Base-by-base conservation (phyloP, 1,284 basidiomycete genomes). In the Wallemia ichthyophaga region DNA sequence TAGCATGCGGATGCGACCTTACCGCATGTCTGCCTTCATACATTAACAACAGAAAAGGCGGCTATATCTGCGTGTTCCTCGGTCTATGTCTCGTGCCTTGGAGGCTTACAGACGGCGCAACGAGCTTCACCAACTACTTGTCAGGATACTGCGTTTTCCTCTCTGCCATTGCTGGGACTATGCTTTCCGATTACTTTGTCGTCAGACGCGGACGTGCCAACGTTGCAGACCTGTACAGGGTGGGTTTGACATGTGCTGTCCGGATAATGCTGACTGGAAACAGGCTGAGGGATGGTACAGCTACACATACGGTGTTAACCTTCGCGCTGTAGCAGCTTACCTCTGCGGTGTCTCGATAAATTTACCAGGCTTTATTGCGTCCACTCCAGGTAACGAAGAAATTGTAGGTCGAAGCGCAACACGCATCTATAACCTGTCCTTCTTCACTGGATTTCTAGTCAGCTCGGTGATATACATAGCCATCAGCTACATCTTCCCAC, bases 271-370 rank as follows among this genome's bases (percentile, higher is more conserved):
- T 21, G 37, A 48, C 5, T 11, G 5, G 3, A 11, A 19, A 48
- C 37, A 48, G 37, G 37, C n/a, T 17, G 37, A 48, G 11, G 37
- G 37, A 15, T 48, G 37, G 37, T 63, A 60, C 54, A 60, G 59
- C 26, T 62, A 62, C 59, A 57, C 58, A 0, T 58, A 60, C 53
- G 62, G 62, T 13, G 23, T 60, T 54, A 62, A 62, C 32, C 21
- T 58, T 11, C 59, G 62, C 15, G 62, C 62, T 7, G 37, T 62
- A 24, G 59, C 23, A 1, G 62, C 62, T 11, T 62, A 62, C 56
- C 23, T 57, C 2, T 21, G 60, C 37, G 62, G 61, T 17, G 62
- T 62, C 15, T 59, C 58, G 1, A 37, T 58, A 26, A 58, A 60
- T 33, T 61, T 62, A 25, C 56, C 60, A 17, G 59, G 61, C 13